Evolutionary conservation across 2,329 filamentous ascomycete genomes (phyloP).

Genomic region (Rhynchosporium agropyri): DNA sequence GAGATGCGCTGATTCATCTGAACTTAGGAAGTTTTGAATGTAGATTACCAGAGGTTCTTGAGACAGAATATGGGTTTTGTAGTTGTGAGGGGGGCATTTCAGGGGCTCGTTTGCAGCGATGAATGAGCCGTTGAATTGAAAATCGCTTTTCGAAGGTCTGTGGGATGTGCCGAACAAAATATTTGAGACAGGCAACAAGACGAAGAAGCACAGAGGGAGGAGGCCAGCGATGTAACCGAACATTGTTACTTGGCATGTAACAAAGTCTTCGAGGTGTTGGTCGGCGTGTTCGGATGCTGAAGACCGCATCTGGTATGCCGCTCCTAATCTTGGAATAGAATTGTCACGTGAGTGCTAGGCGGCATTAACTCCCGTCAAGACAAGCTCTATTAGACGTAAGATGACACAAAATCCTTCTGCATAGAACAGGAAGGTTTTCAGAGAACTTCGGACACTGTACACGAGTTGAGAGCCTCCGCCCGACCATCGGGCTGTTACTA

Average conservation of each 20-base stretch:
- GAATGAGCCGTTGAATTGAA: conserved; percentile 36
- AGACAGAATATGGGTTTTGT: conserved; percentile 52
- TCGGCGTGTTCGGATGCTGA: conserved; percentile 14
- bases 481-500: too few species aligned
- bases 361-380: neutral
- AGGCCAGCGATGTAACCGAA: conserved; percentile 38
- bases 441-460: too few species aligned
- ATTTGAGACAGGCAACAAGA: conserved; percentile 37
- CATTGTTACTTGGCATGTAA: conserved; percentile 30
- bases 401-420: too few species aligned
- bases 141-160: conserved; percentile 14
- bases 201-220: conserved; percentile 38
- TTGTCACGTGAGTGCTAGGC: neutral
- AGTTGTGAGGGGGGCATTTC: conserved; percentile 36
- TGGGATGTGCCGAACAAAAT: conserved; percentile 30
- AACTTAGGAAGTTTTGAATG: conserved; percentile 56
- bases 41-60: conserved; percentile 59
- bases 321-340: neutral
- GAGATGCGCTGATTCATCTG: conserved; percentile 52
- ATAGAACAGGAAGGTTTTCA: too few species aligned
- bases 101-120: conserved; percentile 40
- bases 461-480: too few species aligned
- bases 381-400: too few species aligned
- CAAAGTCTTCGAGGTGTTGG: neutral
- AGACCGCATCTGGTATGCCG: neutral